Percentiles rank a stretch among this genome's conserved stretches.
Evolutionary conservation across 306 rosid genomes (phyloP).

Genomic region (Cucumis hystrix): DNA sequence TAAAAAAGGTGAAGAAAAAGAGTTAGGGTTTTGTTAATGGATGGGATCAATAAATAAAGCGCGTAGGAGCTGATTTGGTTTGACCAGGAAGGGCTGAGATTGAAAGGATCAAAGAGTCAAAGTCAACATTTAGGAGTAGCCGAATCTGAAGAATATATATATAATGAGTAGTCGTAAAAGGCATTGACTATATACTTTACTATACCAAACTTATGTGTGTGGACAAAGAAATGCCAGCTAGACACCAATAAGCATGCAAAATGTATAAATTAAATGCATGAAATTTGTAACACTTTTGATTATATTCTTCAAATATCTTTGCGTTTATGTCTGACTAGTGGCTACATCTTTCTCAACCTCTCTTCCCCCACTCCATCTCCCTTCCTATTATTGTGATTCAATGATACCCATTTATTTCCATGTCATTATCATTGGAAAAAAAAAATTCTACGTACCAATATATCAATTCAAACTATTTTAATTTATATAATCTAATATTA

Average conservation of each 20-base stretch:
- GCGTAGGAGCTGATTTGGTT: background rate
- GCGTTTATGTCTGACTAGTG: background rate
- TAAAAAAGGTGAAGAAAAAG: too few species aligned
- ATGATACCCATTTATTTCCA: background rate
- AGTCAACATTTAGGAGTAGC: background rate
- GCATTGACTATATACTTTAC: background rate
- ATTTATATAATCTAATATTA: too few species aligned
- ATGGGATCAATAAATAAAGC: background rate
- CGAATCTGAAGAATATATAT: background rate
- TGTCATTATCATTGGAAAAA: too few species aligned
- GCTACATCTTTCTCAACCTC: background rate
- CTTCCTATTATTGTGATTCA: background rate
- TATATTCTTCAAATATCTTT: background rate
- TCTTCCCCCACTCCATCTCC: background rate
- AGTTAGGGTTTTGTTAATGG: background rate
- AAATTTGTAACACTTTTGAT: background rate
- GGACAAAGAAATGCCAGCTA: background rate
- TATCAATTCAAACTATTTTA: too few species aligned
- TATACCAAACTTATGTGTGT: background rate
- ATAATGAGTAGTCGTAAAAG: background rate
- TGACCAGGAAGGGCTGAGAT: background rate
- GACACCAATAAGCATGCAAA: background rate
- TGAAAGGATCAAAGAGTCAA: background rate
- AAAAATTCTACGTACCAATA: too few species aligned
- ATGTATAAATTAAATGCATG: background rate